phyloP scores from a whole-genome alignment of 305 asterid species.

The Fraxinus dipetala region DNA sequence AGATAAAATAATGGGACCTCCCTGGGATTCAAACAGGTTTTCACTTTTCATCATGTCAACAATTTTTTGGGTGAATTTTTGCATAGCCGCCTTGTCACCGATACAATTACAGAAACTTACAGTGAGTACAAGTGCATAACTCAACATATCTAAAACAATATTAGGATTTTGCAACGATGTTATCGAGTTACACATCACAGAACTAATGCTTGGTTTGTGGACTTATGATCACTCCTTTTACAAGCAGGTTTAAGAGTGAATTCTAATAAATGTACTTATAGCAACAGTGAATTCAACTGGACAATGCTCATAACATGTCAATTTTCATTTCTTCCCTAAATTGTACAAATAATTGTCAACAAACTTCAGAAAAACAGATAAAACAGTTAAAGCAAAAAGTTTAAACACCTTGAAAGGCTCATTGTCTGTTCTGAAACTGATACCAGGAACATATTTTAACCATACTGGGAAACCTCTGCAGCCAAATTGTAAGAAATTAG shows the following conservation, averaged over 20 bases:
- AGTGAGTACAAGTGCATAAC: not conserved
- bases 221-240: no score
- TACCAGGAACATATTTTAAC: constrained; percentile 67
- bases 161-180: no score
- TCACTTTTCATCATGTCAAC: constrained; percentile 66
- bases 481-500: not conserved
- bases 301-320: not conserved
- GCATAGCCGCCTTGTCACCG: constrained; percentile 50
- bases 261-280: no score
- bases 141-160: no score
- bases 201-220: no score
- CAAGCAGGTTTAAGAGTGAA: no score
- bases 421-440: constrained; percentile 64
- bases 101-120: constrained; percentile 5
- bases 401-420: constrained; percentile 54
- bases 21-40: constrained; percentile 52
- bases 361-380: not conserved
- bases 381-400: not conserved
- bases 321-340: not conserved
- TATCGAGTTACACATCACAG: no score
- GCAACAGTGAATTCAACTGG: no score
- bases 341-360: not conserved
- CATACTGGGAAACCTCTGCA: constrained; percentile 75
- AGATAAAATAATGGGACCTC: constrained; percentile 68
- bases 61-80: constrained; percentile 49